Conservation (phyloP, 768 basidiomycete species). For the Suillus bovinus region DNA sequence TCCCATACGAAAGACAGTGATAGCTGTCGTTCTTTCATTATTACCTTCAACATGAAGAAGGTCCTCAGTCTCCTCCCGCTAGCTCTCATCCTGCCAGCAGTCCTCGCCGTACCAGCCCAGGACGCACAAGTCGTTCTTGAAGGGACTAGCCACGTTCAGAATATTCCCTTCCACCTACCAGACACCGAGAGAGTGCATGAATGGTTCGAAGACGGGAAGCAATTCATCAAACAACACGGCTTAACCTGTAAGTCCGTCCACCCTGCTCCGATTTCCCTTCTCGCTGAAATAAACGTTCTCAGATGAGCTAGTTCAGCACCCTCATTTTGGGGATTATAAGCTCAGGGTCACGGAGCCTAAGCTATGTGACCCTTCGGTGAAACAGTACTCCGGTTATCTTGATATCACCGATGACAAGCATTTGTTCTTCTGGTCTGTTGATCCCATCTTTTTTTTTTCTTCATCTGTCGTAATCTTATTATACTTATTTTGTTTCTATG, state of each 20-base stretch:
- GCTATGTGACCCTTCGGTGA: constrained; percentile 76
- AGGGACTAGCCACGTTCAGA: constrained; percentile 22
- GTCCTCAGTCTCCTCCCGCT: constrained; percentile 34
- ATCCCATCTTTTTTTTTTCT: not conserved
- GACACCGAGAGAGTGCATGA: constrained; percentile 50
- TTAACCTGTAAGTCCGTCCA: constrained; percentile 58
- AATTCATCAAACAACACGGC: constrained; percentile 71
- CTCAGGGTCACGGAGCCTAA: constrained; percentile 66
- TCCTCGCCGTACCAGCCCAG: constrained; percentile 38
- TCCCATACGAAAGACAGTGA: no score
- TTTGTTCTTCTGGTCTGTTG: constrained; percentile 80
- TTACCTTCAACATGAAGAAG: constrained; percentile 37
- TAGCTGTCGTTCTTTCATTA: no score
- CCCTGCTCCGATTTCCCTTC: not conserved
- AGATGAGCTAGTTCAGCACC: constrained; percentile 66
- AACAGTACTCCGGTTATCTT: constrained; percentile 79
- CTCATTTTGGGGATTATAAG: constrained; percentile 50
- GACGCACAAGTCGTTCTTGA: constrained; percentile 48
- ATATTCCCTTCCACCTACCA: constrained; percentile 36
- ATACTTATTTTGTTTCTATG: not conserved
- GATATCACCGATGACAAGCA: constrained; percentile 80
- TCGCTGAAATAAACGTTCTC: constrained; percentile 7
- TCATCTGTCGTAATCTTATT: not conserved
- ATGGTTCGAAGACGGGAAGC: constrained; percentile 62
- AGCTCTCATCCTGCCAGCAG: constrained; percentile 33